These are phyloP conservation scores for Coffea eugenioides DNA, from an alignment of 257 asterid species.

Conservation along the genomic window DNA sequence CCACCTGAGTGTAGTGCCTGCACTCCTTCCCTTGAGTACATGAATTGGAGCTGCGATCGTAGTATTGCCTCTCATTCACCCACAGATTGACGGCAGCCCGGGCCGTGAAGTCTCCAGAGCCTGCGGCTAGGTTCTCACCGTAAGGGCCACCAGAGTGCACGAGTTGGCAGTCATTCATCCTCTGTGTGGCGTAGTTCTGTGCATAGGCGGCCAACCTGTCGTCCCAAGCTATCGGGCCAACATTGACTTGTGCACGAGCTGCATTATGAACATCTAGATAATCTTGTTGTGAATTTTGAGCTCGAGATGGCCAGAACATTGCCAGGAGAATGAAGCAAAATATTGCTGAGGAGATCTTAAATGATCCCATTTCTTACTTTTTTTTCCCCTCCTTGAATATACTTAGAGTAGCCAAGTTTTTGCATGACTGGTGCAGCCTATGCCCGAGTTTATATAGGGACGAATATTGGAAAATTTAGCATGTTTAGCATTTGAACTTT, in stretches of 20 bases:
- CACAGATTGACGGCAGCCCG: slow-evolving; percentile 24
- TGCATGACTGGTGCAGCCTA: neutral
- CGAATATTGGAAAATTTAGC: neutral
- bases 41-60: slow-evolving; percentile 12
- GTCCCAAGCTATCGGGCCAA: slow-evolving; percentile 13
- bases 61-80: slow-evolving; percentile 21
- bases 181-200: slow-evolving; percentile 10
- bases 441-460: slow-evolving; percentile 1
- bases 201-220: slow-evolving; percentile 13
- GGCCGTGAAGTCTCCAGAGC: slow-evolving; percentile 15
- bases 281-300: slow-evolving; percentile 20
- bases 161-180: slow-evolving; percentile 1
- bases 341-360: neutral
- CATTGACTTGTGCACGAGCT: slow-evolving; percentile 14
- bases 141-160: slow-evolving; percentile 11
- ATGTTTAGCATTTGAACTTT: neutral
- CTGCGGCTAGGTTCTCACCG: slow-evolving; percentile 17
- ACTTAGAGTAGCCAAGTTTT: neutral
- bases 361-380: neutral
- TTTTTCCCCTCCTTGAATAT: neutral
- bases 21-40: slow-evolving; percentile 20
- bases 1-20: slow-evolving; percentile 41
- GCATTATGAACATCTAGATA: slow-evolving; percentile 6
- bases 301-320: neutral
- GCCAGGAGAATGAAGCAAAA: neutral